Evolutionary conservation across 2,329 filamentous ascomycete genomes (phyloP), one percentile per base, ranked within the genome.

Genomic region (Rhynchosporium agropyri): DNA sequence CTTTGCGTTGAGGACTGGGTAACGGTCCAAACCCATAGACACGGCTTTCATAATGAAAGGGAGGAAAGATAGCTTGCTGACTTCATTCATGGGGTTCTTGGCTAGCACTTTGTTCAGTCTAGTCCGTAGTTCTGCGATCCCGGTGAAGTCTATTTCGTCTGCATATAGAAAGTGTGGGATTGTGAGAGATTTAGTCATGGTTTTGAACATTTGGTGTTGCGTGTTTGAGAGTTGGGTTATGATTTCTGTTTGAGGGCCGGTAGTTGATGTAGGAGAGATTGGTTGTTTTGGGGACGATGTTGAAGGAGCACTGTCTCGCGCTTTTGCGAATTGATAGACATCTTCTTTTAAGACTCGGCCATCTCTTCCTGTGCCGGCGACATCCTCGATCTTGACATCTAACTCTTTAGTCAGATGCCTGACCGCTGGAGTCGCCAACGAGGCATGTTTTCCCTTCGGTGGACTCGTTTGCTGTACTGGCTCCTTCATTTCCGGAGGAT

Each of bases 131-230:
- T 84, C 78, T 63, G 87, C 86, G 4, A 99, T 83, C 45, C 83
- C 81, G 49, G 89, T 88, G 75, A 97, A 89, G 78, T 96, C 90
- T 56, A 97, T 81, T 74, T 94, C 91, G 77, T 97, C 92, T 45
- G 92, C 89, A 79, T 96, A 99, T 65, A 98, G 85, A 78, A 99
- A 97, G 77, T 98, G 95, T 0, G 95, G 95, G 71, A 97, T 98
- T 57, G 78, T 85, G 67, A 99, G 83, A 2, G 94, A 97, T 63
- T 87, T 87, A 13, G 94, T 97, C 95, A 99, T 99, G 64, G 88
- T 84, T 79, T 96, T 97, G 86, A 97, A 98, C 95, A 99, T 99
- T 74, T 92, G 89, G 43, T 85, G 83, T 78, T 98, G 94, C 13
- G 91, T 89, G 43, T 88, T 88, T 12, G 91, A 91, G 65, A 99